Conservation (phyloP, 2,329 filamentous ascomycete genomes). For the Macroventuria anomochaeta region DNA sequence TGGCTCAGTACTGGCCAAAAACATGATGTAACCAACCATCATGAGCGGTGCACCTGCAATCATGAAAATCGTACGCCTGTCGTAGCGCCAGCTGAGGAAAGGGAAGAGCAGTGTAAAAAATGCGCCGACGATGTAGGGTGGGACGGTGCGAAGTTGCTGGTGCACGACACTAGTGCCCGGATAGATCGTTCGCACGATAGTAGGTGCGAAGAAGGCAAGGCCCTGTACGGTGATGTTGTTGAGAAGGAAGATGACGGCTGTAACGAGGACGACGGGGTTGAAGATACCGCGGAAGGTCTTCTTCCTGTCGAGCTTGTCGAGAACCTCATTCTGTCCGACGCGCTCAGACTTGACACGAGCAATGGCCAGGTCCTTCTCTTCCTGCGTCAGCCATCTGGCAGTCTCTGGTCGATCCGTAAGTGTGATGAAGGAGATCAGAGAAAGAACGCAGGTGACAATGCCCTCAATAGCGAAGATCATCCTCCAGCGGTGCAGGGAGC, state of each 20-base stretch:
- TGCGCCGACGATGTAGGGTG: conserved; percentile 72
- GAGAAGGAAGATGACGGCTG: conserved; percentile 66
- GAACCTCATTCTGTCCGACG: conserved; percentile 65
- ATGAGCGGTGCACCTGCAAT: conserved; percentile 66
- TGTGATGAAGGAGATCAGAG: conserved; percentile 67
- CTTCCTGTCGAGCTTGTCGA: conserved; percentile 66
- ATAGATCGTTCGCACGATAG: conserved; percentile 74
- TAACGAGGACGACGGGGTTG: conserved; percentile 66
- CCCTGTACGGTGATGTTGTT: conserved; percentile 76
- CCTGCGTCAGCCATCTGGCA: conserved; percentile 68
- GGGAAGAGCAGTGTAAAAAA: conserved; percentile 70
- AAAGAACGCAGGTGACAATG: conserved; percentile 65
- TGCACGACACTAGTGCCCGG: conserved; percentile 62
- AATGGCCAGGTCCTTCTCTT: conserved; percentile 71
- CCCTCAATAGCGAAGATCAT: conserved; percentile 79
- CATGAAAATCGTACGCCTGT: conserved; percentile 67
- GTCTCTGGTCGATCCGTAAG: conserved; percentile 73
- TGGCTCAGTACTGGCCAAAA: conserved; percentile 61
- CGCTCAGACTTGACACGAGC: conserved; percentile 73
- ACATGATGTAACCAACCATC: conserved; percentile 73
- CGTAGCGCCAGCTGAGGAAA: conserved; percentile 65
- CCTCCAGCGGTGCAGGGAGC: conserved; percentile 64
- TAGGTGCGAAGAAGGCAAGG: conserved; percentile 72
- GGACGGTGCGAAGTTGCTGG: conserved; percentile 74
- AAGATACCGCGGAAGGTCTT: conserved; percentile 69